Evolutionary conservation across 805 yeast genomes (phyloP).

Genomic region (Candida palmyrensis): DNA sequence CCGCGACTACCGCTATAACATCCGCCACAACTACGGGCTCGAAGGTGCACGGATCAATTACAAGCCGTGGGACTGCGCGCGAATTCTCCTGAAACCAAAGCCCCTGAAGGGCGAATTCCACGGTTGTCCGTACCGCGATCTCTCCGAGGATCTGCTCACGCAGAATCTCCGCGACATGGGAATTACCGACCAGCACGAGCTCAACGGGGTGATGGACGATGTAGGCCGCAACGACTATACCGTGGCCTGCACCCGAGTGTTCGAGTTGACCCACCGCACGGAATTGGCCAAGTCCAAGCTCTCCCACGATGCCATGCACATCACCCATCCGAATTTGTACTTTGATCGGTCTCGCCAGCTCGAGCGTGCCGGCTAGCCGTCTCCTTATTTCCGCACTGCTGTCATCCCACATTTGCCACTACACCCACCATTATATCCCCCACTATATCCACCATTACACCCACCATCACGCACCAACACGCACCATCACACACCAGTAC

Average conservation of each 20-base stretch:
- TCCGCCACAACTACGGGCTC: slow-evolving; percentile 85
- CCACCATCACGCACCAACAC: too few relatives aligned
- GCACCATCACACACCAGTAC: too few relatives aligned
- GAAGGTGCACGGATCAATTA: slow-evolving; percentile 88
- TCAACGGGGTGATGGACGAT: slow-evolving; percentile 61
- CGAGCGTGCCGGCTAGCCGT: too few relatives aligned
- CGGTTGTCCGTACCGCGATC: slow-evolving; percentile 90
- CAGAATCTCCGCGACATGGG: slow-evolving; percentile 59
- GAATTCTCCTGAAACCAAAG: slow-evolving; percentile 66
- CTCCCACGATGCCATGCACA: slow-evolving; percentile 49
- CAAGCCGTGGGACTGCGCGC: slow-evolving; percentile 79
- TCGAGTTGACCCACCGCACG: slow-evolving; percentile 61
- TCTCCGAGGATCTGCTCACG: slow-evolving; percentile 59
- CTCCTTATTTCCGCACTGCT: too few relatives aligned
- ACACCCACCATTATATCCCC: too few relatives aligned
- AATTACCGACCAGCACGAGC: slow-evolving; percentile 49
- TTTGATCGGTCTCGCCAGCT: slow-evolving; percentile 70
- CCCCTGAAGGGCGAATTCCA: slow-evolving; percentile 69
- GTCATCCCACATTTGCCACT: too few relatives aligned
- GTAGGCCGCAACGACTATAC: slow-evolving; percentile 69
- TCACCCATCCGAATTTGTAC: slow-evolving; percentile 84
- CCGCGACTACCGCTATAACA: slow-evolving; percentile 84
- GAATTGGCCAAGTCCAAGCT: slow-evolving; percentile 34
- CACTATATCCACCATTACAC: too few relatives aligned
- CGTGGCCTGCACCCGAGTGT: slow-evolving; percentile 84